Percentiles rank a stretch among this genome's conserved stretches.
Conservation (phyloP, 140 eudicot genomes). For the Cichorium intybus region DNA sequence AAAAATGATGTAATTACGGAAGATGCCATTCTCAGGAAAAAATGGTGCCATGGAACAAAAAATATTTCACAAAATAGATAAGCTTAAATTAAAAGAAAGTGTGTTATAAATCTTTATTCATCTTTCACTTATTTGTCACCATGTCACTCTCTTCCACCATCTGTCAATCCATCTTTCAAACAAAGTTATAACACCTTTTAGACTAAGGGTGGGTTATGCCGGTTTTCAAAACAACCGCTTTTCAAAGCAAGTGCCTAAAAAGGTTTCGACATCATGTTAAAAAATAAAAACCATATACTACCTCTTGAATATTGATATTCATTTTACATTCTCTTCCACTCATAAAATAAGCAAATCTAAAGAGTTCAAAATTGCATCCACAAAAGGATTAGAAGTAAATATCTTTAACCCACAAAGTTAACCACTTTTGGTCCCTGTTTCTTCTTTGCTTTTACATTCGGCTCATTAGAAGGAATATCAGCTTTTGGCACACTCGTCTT, state of each 20-base stretch:
- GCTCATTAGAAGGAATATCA: slow-evolving; percentile 25
- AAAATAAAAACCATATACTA: background rate
- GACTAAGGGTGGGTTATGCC: no score
- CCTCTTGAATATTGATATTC: slow-evolving; percentile 15
- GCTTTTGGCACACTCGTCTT: slow-evolving; percentile 19
- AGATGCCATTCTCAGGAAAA: no score
- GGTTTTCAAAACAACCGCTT: background rate
- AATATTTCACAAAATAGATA: no score
- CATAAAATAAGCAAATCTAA: background rate
- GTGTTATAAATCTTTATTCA: no score
- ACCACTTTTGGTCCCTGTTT: slow-evolving; percentile 85
- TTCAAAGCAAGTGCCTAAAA: background rate
- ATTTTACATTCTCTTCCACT: slow-evolving; percentile 20
- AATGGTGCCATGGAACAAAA: no score
- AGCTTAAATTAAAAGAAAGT: no score
- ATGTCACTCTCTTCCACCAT: no score
- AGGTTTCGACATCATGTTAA: background rate
- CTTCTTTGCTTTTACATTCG: slow-evolving; percentile 48
- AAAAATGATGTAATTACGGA: no score
- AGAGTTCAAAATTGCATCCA: slow-evolving; percentile 30
- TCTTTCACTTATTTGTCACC: no score
- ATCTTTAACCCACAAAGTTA: slow-evolving; percentile 70
- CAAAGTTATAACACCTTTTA: no score
- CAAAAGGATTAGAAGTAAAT: background rate
- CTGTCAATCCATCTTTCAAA: no score